Evolutionary conservation across 306 rosid species (phyloP), one percentile per base, ranked within the genome.

Genomic region (Dryas octopetala): DNA sequence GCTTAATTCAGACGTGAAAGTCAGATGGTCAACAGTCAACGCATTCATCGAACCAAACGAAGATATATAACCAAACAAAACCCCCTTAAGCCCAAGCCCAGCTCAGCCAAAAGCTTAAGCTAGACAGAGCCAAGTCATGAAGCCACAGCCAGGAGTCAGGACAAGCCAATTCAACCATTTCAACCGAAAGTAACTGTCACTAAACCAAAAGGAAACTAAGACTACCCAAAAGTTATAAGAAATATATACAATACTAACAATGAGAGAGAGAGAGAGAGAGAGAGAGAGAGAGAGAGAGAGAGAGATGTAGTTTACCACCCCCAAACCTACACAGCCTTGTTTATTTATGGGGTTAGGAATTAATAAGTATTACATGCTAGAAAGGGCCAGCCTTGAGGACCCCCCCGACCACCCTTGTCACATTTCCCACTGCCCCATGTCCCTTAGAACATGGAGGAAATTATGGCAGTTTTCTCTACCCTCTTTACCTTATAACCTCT

Each of bases 381-480:
- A 86, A 85, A 82, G 83, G 79, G 79, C 84, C 79, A 71, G 19
- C 61, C 48, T 76, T 55, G 51, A 79, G 88, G 84, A 64, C 90
- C 88, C 93, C 68, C 84, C 90, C 78, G 87, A 86, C 95, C 89
- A 83, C 74, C 66, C 71, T 83, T 87, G 95, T 83, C 90, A 57
- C 79, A 61, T 85, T 83, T 88, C 84, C 90, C 90, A 79, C 84
- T 79, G 86, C 86, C 82, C 89, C 73, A 82, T 90, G 89, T 87
- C 89, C 93, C 90, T 85, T 83, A 75, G 90, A 89, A 90, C 97
- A 90, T 89, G 97, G 93, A 90, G 91, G 86, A 92, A 95, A 92
- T 92, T 95, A 89, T 90, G 98, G 87, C 93, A 78, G 75, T 81
- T 84, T 54, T 82, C 59, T 73, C 77, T 46, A 49, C 51, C 52